A percentile compares a stretch with the other conserved stretches of the same genome.
Conservation (phyloP, 1,139 yeast species). For the Yamadazyma spencermartinsiae region DNA sequence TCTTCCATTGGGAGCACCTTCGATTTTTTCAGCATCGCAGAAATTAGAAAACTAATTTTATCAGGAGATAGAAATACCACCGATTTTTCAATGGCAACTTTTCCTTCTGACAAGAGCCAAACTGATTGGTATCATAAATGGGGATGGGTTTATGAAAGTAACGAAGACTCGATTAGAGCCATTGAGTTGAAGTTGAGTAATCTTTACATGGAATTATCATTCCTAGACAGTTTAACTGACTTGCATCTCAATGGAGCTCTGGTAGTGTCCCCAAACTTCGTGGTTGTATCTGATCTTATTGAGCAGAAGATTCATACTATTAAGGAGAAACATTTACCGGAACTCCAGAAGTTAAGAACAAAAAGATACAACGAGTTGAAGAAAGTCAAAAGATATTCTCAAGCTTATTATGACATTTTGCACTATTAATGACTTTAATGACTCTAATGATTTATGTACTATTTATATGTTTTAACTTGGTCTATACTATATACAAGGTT, state of each 20-base stretch:
- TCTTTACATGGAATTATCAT: constrained; percentile 14
- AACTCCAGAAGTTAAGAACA: constrained; percentile 5
- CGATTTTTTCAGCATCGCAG: constrained; percentile 14
- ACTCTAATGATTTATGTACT: neutral
- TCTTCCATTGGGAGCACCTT: constrained; percentile 5
- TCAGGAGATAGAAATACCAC: constrained; percentile 11
- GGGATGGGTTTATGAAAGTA: constrained; percentile 18
- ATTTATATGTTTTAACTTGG: neutral
- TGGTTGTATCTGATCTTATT: constrained; percentile 11
- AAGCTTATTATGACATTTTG: constrained; percentile 12
- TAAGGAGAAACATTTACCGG: constrained; percentile 10
- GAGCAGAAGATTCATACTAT: constrained; percentile 11
- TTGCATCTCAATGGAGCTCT: constrained; percentile 6
- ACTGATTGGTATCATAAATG: constrained; percentile 18
- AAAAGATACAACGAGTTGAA: constrained; percentile 8
- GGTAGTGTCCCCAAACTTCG: constrained; percentile 6
- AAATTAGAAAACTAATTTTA: constrained; percentile 12
- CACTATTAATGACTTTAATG: constrained; percentile 10
- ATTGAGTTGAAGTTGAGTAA: constrained; percentile 14
- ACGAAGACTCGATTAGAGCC: constrained; percentile 14
- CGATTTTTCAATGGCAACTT: constrained; percentile 6
- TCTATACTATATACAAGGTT: constrained; percentile 8
- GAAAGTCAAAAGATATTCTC: constrained; percentile 10
- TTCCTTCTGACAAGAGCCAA: constrained; percentile 6
- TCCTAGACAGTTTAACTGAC: constrained; percentile 11